Percentiles rank a stretch among this genome's conserved stretches.
Evolutionary conservation across 441 rosid species (phyloP).

Genomic region (Syzygium malaccense): DNA sequence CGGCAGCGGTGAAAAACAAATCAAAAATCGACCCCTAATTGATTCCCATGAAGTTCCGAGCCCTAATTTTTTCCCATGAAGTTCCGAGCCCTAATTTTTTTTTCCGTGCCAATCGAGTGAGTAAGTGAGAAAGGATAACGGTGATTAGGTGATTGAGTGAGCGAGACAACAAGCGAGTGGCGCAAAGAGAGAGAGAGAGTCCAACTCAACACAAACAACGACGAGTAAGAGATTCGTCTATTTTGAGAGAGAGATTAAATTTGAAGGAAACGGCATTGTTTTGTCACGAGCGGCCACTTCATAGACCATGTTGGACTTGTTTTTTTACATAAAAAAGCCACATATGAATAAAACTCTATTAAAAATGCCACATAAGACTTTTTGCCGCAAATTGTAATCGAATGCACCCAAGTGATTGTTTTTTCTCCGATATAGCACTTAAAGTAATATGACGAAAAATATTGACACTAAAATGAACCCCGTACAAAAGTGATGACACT

Average conservation of each 20-base stretch:
- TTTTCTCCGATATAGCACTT: not conserved
- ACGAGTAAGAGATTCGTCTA: not conserved
- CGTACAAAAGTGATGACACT: not conserved
- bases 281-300: not conserved
- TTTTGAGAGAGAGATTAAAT: not conserved
- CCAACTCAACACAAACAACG: not conserved
- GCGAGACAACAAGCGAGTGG: not conserved
- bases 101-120: not conserved
- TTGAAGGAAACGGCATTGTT: not conserved
- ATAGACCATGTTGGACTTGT: not conserved
- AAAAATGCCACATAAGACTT: not conserved
- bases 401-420: not conserved
- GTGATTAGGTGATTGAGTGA: not conserved
- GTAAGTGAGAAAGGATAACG: not conserved
- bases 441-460: not conserved
- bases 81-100: not conserved
- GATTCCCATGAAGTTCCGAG: not conserved
- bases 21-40: not conserved
- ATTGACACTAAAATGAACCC: fast-evolving
- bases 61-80: not conserved
- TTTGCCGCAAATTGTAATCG: not conserved
- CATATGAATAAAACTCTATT: not conserved
- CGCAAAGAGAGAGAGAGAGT: not conserved
- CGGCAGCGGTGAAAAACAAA: not conserved
- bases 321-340: not conserved